These are phyloP conservation scores for Penicillium sp. DNA, from an alignment of 2,329 filamentous ascomycete species.

Conservation along the genomic window DNA sequence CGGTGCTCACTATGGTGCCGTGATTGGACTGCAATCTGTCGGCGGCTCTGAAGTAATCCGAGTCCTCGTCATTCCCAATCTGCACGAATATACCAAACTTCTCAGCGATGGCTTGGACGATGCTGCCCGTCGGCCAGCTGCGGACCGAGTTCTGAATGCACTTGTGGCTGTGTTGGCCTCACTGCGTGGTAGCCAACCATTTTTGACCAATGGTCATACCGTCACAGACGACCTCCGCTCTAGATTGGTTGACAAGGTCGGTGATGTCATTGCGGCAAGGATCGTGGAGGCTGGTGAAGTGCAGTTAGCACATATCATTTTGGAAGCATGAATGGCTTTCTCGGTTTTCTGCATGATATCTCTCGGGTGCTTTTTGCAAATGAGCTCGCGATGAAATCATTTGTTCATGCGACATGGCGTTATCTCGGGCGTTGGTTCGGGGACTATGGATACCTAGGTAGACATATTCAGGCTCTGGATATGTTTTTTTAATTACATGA, in stretches of 20 bases:
- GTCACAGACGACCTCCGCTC: slow-evolving; percentile 40
- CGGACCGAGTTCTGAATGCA: slow-evolving; percentile 59
- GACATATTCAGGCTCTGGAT: slow-evolving; percentile 1
- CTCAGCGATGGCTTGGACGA: slow-evolving; percentile 56
- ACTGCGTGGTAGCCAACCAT: slow-evolving; percentile 50
- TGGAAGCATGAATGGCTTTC: slow-evolving; percentile 27
- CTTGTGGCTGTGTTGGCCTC: slow-evolving; percentile 58
- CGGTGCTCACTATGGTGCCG: slow-evolving; percentile 83
- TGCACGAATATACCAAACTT: slow-evolving; percentile 63
- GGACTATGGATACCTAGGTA: slow-evolving; percentile 1
- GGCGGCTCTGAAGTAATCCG: slow-evolving; percentile 68
- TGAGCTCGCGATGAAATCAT: background rate
- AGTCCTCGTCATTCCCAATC: slow-evolving; percentile 64
- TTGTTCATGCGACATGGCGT: slow-evolving; percentile 15
- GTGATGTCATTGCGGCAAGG: slow-evolving; percentile 42
- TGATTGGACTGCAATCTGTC: slow-evolving; percentile 75
- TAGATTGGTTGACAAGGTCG: slow-evolving; percentile 43
- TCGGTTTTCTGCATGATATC: slow-evolving; percentile 4
- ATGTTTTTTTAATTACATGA: background rate
- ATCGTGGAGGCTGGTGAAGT: slow-evolving; percentile 45
- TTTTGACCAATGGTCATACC: slow-evolving; percentile 43
- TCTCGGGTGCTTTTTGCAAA: background rate
- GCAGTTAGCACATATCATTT: slow-evolving; percentile 41
- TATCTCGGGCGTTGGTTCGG: slow-evolving; percentile 16
- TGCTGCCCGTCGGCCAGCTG: slow-evolving; percentile 56